Percentiles rank a stretch among this genome's conserved stretches.
Evolutionary conservation across 495 filamentous ascomycete genomes (phyloP).

Genomic region (Hyphodiscus hymeniophilus): DNA sequence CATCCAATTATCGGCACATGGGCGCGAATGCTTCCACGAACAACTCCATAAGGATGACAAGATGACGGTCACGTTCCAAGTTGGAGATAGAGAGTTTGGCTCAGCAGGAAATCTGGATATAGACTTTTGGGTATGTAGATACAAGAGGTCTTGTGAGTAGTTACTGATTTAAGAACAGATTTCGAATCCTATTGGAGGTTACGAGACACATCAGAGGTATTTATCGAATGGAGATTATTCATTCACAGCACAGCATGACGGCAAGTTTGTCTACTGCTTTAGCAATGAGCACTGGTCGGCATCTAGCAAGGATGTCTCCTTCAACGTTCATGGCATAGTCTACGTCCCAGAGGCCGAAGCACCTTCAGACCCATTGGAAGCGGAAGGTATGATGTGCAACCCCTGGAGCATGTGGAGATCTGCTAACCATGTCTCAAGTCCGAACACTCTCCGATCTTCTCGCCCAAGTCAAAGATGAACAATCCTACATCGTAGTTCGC

Average conservation of each 20-base stretch:
- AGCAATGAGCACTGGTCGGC: conserved; percentile 95
- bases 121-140: conserved; percentile 81
- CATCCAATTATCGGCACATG: conserved; percentile 86
- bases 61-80: conserved; percentile 98
- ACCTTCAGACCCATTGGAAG: conserved; percentile 79
- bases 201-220: conserved; percentile 68
- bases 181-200: conserved; percentile 64
- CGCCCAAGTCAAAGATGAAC: conserved; percentile 91
- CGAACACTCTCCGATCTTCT: conserved; percentile 78
- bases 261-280: conserved; percentile 94
- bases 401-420: background rate
- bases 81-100: conserved; percentile 93
- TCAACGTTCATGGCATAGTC: conserved; percentile 98
- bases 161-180: conserved; percentile 48
- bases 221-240: conserved; percentile 87
- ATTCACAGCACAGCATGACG: conserved; percentile 78
- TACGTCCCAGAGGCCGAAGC: conserved; percentile 88
- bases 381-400: conserved; percentile 56
- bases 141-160: background rate
- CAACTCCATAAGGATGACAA: conserved; percentile 83
- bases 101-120: conserved; percentile 90
- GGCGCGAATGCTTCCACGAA: conserved; percentile 97
- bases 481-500: conserved; percentile 91
- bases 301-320: conserved; percentile 91
- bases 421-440: conserved; percentile 39